Base-by-base conservation (phyloP, 345 rosid species). In the Hirschfeldia incana region DNA sequence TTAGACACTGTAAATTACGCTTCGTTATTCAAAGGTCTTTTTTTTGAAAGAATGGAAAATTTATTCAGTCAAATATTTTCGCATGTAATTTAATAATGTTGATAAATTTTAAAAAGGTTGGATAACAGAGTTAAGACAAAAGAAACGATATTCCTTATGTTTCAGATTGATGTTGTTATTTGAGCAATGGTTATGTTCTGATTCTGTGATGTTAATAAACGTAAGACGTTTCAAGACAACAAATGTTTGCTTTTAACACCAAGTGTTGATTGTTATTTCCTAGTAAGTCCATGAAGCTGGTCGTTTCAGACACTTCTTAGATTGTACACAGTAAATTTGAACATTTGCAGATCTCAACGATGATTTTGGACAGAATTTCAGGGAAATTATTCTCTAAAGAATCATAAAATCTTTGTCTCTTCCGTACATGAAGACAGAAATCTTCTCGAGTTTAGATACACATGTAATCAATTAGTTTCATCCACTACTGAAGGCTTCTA, bases 141-240 rank as follows among this genome's bases (percentile, higher is more conserved):
- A 28, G 1, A 29, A 21, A 33, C 37, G 13, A 62, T 60, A 76
- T 70, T 34, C 37, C 37, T 34, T 37, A 37, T 37, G 44, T 37
- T 37, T 37, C 42, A 37, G 42, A 7, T 37, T 37, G 42, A 44
- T 44, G 5, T 37, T 57, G 8, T 49, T 46, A 5, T 30, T 73
- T 44, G 33, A 64, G 65, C 71, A 65, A 65, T 26, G 78, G 63
- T 17, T 76, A 2, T 69, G 69, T 76, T 76, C 62, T 13, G 53
- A 44, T 67, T 21, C 62, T 76, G 44, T 28, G 26, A 29, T 29
- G 30, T 29, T 29, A 29, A 29, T 29, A 29, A 29, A 29, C 30
- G 30, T 29, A 29, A 13, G 6, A n/a, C 53, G 53, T 46, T 46
- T 46, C 0, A 6, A 30, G 21, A 46, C 13, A 46, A 46, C 15